Evolutionary conservation across 2,329 filamentous ascomycete genomes (phyloP).

Genomic region (Aspergillus caelatus): DNA sequence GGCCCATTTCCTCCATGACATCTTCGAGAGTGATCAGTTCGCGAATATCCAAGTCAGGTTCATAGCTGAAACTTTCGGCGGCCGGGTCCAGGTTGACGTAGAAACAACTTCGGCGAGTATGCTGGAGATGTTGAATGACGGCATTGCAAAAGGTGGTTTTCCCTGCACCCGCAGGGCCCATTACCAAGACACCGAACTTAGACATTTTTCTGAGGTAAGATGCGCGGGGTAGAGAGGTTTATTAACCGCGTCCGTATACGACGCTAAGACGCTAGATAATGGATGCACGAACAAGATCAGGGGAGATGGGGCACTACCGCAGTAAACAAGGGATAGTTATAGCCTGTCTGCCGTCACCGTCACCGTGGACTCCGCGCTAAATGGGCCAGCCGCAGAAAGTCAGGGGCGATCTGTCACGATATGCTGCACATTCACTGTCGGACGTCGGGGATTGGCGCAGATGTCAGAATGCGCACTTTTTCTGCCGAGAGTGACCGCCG

Average conservation of each 20-base stretch:
- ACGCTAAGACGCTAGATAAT: neutral
- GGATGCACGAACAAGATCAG: neutral
- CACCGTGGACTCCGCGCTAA: neutral
- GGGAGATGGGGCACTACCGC: neutral
- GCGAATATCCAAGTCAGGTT: slow-evolving; percentile 92
- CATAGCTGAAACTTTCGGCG: slow-evolving; percentile 87
- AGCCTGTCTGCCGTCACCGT: neutral
- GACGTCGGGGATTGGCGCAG: neutral
- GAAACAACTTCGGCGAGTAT: slow-evolving; percentile 90
- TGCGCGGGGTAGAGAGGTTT: neutral
- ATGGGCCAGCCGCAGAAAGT: neutral
- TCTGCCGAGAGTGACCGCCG: slow-evolving; percentile 32
- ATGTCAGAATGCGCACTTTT: slow-evolving; percentile 1
- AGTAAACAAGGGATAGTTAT: neutral
- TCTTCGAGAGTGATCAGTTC: slow-evolving; percentile 91
- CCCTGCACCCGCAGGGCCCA: slow-evolving; percentile 94
- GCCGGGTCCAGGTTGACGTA: slow-evolving; percentile 98
- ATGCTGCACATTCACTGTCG: neutral
- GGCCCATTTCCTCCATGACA: slow-evolving; percentile 91
- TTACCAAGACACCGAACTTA: slow-evolving; percentile 92
- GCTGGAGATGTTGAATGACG: slow-evolving; percentile 88
- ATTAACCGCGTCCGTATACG: neutral
- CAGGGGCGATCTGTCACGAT: neutral
- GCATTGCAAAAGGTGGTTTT: slow-evolving; percentile 97
- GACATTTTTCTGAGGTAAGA: slow-evolving; percentile 61